Evolutionary conservation across 225 moss, liverwort and hornwort genomes (phyloP), one percentile per base, ranked within the genome.

Genomic region (Neckera pumila): DNA sequence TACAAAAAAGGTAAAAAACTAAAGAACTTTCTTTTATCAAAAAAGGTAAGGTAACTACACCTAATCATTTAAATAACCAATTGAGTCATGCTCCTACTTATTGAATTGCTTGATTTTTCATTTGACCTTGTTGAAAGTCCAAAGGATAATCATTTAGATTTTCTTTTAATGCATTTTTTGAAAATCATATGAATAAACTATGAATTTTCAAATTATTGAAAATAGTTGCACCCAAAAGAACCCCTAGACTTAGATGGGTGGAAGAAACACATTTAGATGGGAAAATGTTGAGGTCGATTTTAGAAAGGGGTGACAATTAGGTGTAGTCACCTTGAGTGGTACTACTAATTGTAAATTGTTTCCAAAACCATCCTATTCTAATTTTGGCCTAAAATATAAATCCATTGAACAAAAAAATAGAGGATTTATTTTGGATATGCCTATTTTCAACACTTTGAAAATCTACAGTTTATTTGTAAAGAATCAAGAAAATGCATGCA

Each of bases 51-150:
- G 21, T 21, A 19, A 31, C 11, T 45, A 5, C 43, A 28, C 70
- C 71, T 71, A 31, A 12, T 22, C 8, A 4, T 53, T 7, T 0
- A 0, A 49, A 49, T 4, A 49, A 33, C 33, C 21, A 12, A 51
- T 20, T 33, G 75, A 33, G 3, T 19, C 12, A 18, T 20, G 11
- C 19, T 31, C 4, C 17, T 75, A 75, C 73, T 45, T 11, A 73
- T 2, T 73, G 12, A 31, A 14, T 34, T 76, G 4, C 8, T 51
- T 34, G 5, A 53, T 53, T 76, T 57, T 57, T 57, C 57, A 57
- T 57, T 8, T 57, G 13, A 69, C 13, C 12, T 22, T 4, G 3
- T 0, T 6, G 0, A 3, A 8, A 71, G 20, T 51, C 0, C 5
- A 21, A 31, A 30, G 19, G 31, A 43, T 31, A n/a, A n/a, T n/a